Percentiles rank a stretch among this genome's conserved stretches.
Evolutionary conservation across 805 yeast species (phyloP).

Genomic region (Cyberlindnera amylophila): DNA sequence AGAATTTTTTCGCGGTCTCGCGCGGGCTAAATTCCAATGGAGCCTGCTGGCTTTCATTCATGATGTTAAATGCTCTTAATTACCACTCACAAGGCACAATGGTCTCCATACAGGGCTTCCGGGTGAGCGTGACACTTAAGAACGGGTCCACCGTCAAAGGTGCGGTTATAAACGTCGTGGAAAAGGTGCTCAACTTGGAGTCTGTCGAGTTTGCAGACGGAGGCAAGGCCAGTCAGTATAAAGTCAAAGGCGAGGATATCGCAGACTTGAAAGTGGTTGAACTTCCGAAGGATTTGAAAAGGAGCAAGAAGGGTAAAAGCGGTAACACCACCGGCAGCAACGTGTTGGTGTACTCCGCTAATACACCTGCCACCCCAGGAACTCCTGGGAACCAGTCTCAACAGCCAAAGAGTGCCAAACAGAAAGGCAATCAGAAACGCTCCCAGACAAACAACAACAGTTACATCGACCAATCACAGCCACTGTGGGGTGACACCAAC

Average conservation of each 20-base stretch:
- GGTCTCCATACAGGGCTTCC: conserved; percentile 17
- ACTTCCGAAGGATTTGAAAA: conserved; percentile 38
- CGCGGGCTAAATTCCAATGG: background rate
- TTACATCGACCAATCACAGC: conserved; percentile 1
- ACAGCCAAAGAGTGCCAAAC: conserved; percentile 14
- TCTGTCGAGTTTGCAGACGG: conserved; percentile 43
- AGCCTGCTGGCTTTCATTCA: background rate
- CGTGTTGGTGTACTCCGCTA: conserved; percentile 6
- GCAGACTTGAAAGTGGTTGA: conserved; percentile 54
- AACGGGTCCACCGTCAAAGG: conserved; percentile 10
- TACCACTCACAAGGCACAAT: conserved; percentile 1
- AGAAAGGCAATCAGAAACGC: background rate
- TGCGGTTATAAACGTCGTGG: conserved; percentile 30
- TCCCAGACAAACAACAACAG: conserved; percentile 2
- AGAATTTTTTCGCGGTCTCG: background rate
- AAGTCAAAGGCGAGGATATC: conserved; percentile 38
- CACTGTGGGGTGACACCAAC: conserved; percentile 47
- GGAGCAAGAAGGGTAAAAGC: conserved; percentile 13
- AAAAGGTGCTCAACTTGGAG: conserved; percentile 36
- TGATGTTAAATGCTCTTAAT: too few species aligned
- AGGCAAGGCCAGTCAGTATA: conserved; percentile 15
- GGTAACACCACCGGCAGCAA: conserved; percentile 8
- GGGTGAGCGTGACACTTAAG: conserved; percentile 11
- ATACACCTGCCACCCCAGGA: conserved; percentile 4
- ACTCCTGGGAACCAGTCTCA: conserved; percentile 8